Percentiles rank a stretch among this genome's conserved stretches.
These are phyloP conservation scores for Solanum acaule DNA, from an alignment of 257 asterid genomes.

Conservation along the genomic window DNA sequence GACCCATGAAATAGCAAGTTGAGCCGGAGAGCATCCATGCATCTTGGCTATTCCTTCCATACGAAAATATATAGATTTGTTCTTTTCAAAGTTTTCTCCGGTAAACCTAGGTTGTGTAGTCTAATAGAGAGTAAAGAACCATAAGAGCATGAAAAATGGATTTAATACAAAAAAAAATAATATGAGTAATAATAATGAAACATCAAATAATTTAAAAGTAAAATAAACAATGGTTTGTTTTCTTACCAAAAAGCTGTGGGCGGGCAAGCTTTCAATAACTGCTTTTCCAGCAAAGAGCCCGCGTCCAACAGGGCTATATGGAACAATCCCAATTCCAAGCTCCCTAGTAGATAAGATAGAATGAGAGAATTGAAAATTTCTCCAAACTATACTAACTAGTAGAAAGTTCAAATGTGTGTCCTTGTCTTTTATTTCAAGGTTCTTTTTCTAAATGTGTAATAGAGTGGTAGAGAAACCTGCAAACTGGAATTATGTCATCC, in stretches of 20 bases:
- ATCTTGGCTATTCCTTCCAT: constrained; percentile 36
- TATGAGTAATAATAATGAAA: not conserved
- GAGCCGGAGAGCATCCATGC: constrained; percentile 45
- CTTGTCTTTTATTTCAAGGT: not conserved
- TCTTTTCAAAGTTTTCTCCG: constrained; percentile 56
- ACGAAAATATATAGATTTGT: constrained; percentile 40
- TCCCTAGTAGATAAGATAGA: constrained; percentile 22
- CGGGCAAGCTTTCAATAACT: constrained; percentile 22
- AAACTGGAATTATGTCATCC: constrained; percentile 42
- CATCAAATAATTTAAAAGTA: not conserved
- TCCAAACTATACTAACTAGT: not conserved
- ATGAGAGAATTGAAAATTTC: not conserved
- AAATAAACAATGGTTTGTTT: not conserved
- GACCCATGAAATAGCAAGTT: constrained; percentile 61
- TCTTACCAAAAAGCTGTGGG: constrained; percentile 35
- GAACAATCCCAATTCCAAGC: constrained; percentile 57
- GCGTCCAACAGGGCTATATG: constrained; percentile 49
- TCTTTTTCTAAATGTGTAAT: not conserved
- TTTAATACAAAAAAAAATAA: not conserved
- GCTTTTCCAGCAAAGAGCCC: constrained; percentile 50
- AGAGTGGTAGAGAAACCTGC: constrained; percentile 23
- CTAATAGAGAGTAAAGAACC: constrained; percentile 14
- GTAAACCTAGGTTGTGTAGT: constrained; percentile 39
- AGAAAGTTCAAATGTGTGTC: not conserved
- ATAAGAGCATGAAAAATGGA: not conserved